A percentile compares a stretch with the other conserved stretches of the same genome.
These are phyloP conservation scores for Eremothecium sinecaudum DNA, from an alignment of 1,139 yeast genomes.

Conservation along the genomic window DNA sequence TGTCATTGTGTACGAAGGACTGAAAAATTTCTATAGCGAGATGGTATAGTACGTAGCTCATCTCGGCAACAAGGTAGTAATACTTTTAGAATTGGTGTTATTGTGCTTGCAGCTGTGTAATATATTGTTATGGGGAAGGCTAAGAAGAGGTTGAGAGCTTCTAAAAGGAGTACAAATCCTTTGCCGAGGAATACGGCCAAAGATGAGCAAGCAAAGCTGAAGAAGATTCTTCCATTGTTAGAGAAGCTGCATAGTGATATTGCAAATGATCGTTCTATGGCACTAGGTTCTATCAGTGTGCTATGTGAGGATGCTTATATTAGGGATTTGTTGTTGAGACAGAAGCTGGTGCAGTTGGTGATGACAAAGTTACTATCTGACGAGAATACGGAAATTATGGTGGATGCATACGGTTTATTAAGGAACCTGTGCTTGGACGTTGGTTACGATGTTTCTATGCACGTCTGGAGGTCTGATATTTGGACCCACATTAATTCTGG, in stretches of 20 bases:
- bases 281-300: constrained; percentile 63
- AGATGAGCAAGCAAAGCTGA: constrained; percentile 43
- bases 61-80: no score
- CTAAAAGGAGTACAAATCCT: constrained; percentile 47
- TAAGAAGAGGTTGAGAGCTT: constrained; percentile 57
- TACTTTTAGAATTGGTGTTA: no score
- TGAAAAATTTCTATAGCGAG: neutral
- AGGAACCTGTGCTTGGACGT: constrained; percentile 76
- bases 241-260: constrained; percentile 52
- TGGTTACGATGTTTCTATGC: constrained; percentile 74
- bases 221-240: constrained; percentile 59
- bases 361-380: constrained; percentile 61
- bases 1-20: neutral
- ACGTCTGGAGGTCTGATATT: constrained; percentile 69
- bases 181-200: constrained; percentile 31
- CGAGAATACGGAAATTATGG: constrained; percentile 60
- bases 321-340: constrained; percentile 58
- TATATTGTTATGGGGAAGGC: constrained; percentile 64
- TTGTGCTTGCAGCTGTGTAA: no score
- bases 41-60: no score
- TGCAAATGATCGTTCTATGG: constrained; percentile 69
- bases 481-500: constrained; percentile 52
- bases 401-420: constrained; percentile 71
- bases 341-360: constrained; percentile 53
- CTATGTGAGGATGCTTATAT: constrained; percentile 59